These are phyloP conservation scores for Pelargonium citronellum DNA, from an alignment of 441 rosid species.

Conservation along the genomic window DNA sequence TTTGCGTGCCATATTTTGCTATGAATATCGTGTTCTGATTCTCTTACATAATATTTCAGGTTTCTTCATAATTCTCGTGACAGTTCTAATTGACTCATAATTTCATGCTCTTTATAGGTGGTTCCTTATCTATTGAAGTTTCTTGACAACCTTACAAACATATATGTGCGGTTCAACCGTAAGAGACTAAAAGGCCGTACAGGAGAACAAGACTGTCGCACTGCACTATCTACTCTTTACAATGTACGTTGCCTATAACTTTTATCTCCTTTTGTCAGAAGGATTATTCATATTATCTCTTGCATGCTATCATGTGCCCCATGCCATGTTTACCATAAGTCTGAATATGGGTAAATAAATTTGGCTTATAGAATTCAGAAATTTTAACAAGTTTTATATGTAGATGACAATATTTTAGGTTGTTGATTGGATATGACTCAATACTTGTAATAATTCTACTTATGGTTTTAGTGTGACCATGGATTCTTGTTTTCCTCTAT, in stretches of 20 bases:
- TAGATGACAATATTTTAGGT: too few species aligned
- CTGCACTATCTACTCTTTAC: constrained; percentile 86
- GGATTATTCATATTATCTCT: constrained; percentile 1
- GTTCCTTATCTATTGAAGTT: constrained; percentile 89
- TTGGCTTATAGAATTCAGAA: too few species aligned
- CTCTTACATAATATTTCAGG: too few species aligned
- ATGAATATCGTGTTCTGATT: too few species aligned
- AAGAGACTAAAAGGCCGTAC: constrained; percentile 96
- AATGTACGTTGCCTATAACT: constrained; percentile 41
- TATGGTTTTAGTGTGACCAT: too few species aligned
- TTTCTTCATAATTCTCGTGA: too few species aligned
- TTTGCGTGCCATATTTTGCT: too few species aligned
- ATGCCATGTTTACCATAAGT: too few species aligned
- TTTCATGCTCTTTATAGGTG: constrained; percentile 45
- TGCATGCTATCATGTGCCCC: constrained; percentile 7
- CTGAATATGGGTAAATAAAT: too few species aligned
- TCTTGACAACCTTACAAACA: constrained; percentile 92
- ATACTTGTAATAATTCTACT: too few species aligned
- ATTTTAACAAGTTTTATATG: too few species aligned
- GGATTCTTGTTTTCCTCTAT: neutral
- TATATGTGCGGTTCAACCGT: constrained; percentile 93
- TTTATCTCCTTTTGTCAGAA: constrained; percentile 5
- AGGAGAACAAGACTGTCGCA: constrained; percentile 81
- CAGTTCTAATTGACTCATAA: neutral
- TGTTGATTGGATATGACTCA: too few species aligned